These are phyloP conservation scores for Bocquillonia castaneifolia DNA, from an alignment of 441 rosid species.

Conservation along the genomic window DNA sequence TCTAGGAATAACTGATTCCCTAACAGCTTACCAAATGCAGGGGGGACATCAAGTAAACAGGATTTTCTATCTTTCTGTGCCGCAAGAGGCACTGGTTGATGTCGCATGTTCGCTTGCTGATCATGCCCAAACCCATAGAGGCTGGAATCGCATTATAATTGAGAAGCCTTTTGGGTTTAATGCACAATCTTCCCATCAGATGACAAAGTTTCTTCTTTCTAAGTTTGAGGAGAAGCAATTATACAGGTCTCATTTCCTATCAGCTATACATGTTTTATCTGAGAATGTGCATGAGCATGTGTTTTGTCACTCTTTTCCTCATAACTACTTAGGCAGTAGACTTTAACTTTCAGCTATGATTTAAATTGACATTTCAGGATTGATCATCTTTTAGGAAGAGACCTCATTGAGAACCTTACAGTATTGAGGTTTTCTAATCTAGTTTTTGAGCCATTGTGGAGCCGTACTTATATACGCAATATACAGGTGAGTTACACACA, in stretches of 20 bases:
- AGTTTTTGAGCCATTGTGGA: conserved; percentile 84
- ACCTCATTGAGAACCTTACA: conserved; percentile 75
- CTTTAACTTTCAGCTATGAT: neutral
- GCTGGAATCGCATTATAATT: conserved; percentile 74
- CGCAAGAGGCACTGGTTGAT: conserved; percentile 78
- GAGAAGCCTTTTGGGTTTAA: conserved; percentile 84
- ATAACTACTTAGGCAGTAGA: neutral
- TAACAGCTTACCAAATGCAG: conserved; percentile 44
- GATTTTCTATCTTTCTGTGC: conserved; percentile 76
- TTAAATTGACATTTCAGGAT: conserved; percentile 45
- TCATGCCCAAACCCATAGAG: conserved; percentile 56
- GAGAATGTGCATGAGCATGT: neutral
- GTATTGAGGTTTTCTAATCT: conserved; percentile 75
- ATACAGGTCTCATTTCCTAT: conserved; percentile 48
- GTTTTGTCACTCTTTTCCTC: conserved; percentile 8
- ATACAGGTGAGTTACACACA: conserved; percentile 60
- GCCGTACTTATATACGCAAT: conserved; percentile 58
- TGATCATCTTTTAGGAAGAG: conserved; percentile 74
- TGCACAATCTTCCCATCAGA: conserved; percentile 43
- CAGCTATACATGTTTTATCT: neutral
- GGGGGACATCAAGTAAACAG: conserved; percentile 53
- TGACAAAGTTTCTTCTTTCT: conserved; percentile 59
- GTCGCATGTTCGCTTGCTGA: conserved; percentile 54
- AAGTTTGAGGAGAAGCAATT: conserved; percentile 64
- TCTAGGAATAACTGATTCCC: conserved; percentile 33